These are phyloP conservation scores for Stachybotrys echinatus DNA, from an alignment of 2,329 filamentous ascomycete genomes.

Conservation along the genomic window DNA sequence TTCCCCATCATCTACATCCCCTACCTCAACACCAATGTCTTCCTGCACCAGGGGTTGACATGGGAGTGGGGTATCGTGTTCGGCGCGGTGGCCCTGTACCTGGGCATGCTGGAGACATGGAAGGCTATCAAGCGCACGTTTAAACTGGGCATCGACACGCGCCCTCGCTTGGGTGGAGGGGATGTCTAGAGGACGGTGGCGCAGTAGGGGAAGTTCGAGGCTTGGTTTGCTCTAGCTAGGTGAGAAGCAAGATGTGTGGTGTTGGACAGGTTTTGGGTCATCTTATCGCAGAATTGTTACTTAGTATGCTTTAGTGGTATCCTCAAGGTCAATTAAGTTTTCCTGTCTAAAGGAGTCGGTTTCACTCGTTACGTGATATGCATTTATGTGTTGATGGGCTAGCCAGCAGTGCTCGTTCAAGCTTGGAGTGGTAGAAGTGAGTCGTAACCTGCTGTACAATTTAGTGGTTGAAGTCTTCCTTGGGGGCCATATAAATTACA, in stretches of 20 bases:
- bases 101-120: slow-evolving; percentile 61
- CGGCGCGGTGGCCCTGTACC: slow-evolving; percentile 52
- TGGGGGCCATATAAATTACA: no score
- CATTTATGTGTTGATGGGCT: no score
- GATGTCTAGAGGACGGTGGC: slow-evolving; percentile 7
- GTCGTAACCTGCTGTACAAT: no score
- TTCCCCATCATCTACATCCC: slow-evolving; percentile 66
- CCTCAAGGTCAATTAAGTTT: slow-evolving; percentile 7
- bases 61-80: slow-evolving; percentile 71
- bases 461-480: no score
- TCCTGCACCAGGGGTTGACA: slow-evolving; percentile 62
- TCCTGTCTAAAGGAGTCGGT: not conserved
- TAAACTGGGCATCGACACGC: slow-evolving; percentile 24
- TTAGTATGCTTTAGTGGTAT: not conserved
- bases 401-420: no score
- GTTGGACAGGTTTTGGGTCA: slow-evolving; percentile 22
- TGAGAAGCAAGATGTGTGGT: not conserved
- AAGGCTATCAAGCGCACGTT: slow-evolving; percentile 59
- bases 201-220: not conserved
- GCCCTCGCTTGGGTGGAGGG: slow-evolving; percentile 12
- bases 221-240: not conserved
- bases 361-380: not conserved
- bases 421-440: no score
- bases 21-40: slow-evolving; percentile 58
- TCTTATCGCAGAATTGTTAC: not conserved